These are phyloP conservation scores for Pseudonitzschia delicatissima DNA, from an alignment of 108 stramenopile genomes.

Conservation along the genomic window DNA sequence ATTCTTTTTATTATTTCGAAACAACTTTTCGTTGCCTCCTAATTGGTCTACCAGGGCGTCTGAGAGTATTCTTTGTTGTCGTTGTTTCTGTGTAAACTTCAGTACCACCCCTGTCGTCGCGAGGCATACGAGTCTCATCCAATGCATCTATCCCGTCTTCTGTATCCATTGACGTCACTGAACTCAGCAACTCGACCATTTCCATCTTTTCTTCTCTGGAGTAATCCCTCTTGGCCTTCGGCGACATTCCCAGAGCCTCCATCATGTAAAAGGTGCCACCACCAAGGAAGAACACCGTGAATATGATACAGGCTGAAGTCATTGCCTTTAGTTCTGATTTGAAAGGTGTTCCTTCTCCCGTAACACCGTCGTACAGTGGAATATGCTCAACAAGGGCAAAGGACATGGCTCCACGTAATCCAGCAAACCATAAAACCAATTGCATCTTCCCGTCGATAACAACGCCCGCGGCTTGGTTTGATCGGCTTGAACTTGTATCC, in stretches of 20 bases:
- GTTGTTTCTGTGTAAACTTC: background rate
- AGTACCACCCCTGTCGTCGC: background rate
- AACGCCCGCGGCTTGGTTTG: slow-evolving; percentile 45
- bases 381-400: slow-evolving; percentile 90
- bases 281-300: slow-evolving; percentile 83
- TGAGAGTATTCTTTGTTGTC: background rate
- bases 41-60: slow-evolving; percentile 7
- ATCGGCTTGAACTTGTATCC: background rate
- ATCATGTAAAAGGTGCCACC: slow-evolving; percentile 79
- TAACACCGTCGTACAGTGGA: slow-evolving; percentile 74
- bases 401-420: slow-evolving; percentile 87
- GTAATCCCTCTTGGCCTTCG: slow-evolving; percentile 17
- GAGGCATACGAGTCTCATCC: background rate
- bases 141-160: background rate
- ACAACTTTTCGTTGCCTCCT: background rate
- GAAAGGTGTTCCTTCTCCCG: slow-evolving; percentile 71
- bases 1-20: too few relatives aligned
- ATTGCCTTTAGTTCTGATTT: slow-evolving; percentile 87
- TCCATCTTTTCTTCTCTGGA: slow-evolving; percentile 18
- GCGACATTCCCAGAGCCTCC: slow-evolving; percentile 62
- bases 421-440: slow-evolving; percentile 81
- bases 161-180: background rate
- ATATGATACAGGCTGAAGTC: slow-evolving; percentile 86
- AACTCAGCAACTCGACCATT: slow-evolving; percentile 21
- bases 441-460: slow-evolving; percentile 80